These are phyloP conservation scores for Huntiella omanensis DNA, from an alignment of 2,329 filamentous ascomycete genomes.

Conservation along the genomic window DNA sequence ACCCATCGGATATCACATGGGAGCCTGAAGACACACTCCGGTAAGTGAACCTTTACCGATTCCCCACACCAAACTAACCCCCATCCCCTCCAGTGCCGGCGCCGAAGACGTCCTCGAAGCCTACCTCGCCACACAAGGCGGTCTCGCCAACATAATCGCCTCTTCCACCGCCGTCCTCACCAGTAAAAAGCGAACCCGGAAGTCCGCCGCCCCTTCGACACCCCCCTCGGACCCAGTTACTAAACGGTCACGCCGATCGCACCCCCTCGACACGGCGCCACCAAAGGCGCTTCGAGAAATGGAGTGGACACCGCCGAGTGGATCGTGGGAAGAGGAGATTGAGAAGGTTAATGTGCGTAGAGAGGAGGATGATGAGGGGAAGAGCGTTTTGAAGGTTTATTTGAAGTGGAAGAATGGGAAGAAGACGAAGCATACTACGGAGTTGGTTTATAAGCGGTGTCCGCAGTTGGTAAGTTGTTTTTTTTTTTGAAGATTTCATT, in stretches of 20 bases:
- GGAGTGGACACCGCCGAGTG: slow-evolving; percentile 47
- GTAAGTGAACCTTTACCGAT: slow-evolving; percentile 20
- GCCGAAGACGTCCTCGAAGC: slow-evolving; percentile 41
- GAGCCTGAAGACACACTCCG: slow-evolving; percentile 54
- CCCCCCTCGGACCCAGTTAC: slow-evolving; percentile 15
- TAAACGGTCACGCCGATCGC: slow-evolving; percentile 29
- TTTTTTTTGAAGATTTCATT: no score
- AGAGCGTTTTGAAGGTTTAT: slow-evolving; percentile 40
- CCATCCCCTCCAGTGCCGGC: slow-evolving; percentile 26
- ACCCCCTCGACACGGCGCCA: slow-evolving; percentile 27
- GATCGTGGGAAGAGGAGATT: slow-evolving; percentile 61
- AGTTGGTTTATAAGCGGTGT: slow-evolving; percentile 53
- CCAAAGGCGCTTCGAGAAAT: slow-evolving; percentile 15
- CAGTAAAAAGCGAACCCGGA: slow-evolving; percentile 39
- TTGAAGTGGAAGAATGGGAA: slow-evolving; percentile 55
- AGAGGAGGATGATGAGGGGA: slow-evolving; percentile 30
- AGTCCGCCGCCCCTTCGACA: slow-evolving; percentile 21
- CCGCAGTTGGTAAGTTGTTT: slow-evolving; percentile 46
- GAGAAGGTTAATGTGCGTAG: slow-evolving; percentile 53
- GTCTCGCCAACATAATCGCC: slow-evolving; percentile 35
- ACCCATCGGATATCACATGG: slow-evolving; percentile 55
- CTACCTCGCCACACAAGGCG: slow-evolving; percentile 46
- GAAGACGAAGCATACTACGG: slow-evolving; percentile 55
- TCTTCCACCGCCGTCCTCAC: slow-evolving; percentile 30
- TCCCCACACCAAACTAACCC: neutral